Conservation (phyloP, 1,139 yeast genomes). For the Pichia sp. region DNA sequence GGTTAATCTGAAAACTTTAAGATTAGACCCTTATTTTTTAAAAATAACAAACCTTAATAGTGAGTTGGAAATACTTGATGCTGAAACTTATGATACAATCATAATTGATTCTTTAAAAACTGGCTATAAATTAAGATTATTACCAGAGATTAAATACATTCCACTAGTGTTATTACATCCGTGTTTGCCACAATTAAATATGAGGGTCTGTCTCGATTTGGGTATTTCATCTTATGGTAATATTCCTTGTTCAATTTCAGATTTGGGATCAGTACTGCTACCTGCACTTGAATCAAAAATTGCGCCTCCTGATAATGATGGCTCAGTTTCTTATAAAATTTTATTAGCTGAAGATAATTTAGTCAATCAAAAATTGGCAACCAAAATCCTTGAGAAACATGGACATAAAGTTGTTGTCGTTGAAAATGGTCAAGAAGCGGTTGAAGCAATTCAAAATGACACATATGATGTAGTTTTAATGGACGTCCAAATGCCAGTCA, state of each 20-base stretch:
- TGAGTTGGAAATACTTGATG: constrained; percentile 42
- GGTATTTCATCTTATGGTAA: constrained; percentile 87
- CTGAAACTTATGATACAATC: constrained; percentile 67
- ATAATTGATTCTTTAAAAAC: constrained; percentile 74
- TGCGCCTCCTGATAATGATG: constrained; percentile 74
- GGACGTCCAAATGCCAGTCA: constrained; percentile 95
- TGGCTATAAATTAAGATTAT: constrained; percentile 59
- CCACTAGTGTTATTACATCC: constrained; percentile 76
- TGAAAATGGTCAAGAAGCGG: constrained; percentile 79
- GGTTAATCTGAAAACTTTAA: constrained; percentile 37
- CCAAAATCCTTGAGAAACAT: constrained; percentile 71
- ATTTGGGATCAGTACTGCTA: constrained; percentile 72
- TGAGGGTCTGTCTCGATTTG: constrained; percentile 74
- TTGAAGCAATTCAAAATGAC: constrained; percentile 62
- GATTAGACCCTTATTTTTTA: constrained; percentile 36
- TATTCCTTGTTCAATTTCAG: constrained; percentile 77
- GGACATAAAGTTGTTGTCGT: constrained; percentile 80
- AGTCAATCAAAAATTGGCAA: constrained; percentile 82
- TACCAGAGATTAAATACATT: constrained; percentile 72
- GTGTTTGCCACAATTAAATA: constrained; percentile 69
- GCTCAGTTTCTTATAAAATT: constrained; percentile 66
- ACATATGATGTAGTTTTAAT: constrained; percentile 75
- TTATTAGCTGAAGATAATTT: constrained; percentile 81
- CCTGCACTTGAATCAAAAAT: constrained; percentile 82
- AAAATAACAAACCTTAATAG: constrained; percentile 36